A percentile compares a stretch with the other conserved stretches of the same genome.
Evolutionary conservation across 1,139 yeast species (phyloP).

Genomic region (Kodamaea arcana): DNA sequence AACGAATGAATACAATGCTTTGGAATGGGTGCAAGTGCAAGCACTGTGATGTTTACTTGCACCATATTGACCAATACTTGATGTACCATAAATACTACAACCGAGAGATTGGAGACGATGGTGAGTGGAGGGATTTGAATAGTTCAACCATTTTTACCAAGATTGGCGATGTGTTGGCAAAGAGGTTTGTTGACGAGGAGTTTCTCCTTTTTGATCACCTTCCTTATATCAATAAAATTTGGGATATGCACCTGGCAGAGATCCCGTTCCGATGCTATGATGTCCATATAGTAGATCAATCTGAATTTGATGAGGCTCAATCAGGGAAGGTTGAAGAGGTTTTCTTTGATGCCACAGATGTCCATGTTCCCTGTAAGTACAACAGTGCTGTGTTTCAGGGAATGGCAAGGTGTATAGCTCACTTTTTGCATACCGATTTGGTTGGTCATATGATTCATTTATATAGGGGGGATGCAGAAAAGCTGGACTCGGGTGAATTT

Average conservation of each 20-base stretch:
- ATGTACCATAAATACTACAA: conserved; percentile 61
- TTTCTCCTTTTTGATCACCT: conserved; percentile 17
- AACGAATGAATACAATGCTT: conserved; percentile 58
- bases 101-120: conserved; percentile 27
- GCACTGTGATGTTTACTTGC: conserved; percentile 48
- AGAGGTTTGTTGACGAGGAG: conserved; percentile 24
- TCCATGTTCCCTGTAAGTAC: conserved; percentile 18
- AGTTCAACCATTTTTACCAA: conserved; percentile 54
- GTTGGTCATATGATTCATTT: conserved; percentile 29
- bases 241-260: conserved; percentile 34
- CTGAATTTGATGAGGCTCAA: conserved; percentile 35
- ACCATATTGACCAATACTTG: conserved; percentile 51
- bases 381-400: conserved; percentile 12
- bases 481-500: conserved; percentile 23
- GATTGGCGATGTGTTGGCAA: conserved; percentile 41
- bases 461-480: conserved; percentile 44
- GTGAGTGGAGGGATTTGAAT: conserved; percentile 52
- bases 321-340: conserved; percentile 18
- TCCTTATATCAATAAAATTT: conserved; percentile 24
- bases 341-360: conserved; percentile 24
- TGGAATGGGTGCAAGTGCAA: conserved; percentile 76
- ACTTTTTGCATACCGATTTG: conserved; percentile 29
- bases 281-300: conserved; percentile 32
- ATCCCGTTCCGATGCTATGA: conserved; percentile 38
- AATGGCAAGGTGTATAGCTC: conserved; percentile 27